Evolutionary conservation across 208 protist species (phyloP), one percentile per base, ranked within the genome.

Genomic region (Wallacemonas sp.): DNA sequence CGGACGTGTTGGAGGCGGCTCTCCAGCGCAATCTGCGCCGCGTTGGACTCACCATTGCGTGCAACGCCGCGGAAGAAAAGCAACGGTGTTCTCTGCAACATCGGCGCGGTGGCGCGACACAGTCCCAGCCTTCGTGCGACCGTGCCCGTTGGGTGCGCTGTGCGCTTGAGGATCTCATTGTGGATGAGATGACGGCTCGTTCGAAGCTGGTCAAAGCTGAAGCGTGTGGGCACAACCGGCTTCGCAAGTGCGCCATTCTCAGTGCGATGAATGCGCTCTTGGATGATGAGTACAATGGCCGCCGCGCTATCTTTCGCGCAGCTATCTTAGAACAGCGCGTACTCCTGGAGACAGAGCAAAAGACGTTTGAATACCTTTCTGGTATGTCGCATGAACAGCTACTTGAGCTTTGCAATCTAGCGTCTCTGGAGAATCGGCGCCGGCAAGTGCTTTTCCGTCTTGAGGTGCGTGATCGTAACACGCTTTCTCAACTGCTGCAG

Each of bases 221-320:
- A 39, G 12, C 19, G 14, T 31, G 51, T 9, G 30, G 41, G 17
- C 14, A 6, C 14, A 22, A 26, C 11, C 51, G 28, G 3, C 14
- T 58, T 8, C 30, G 12, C n/a, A 39, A 39, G 11, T 31, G 33
- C 6, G 26, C 12, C 5, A 4, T 9, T 11, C 51, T 58, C 14
- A 58, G 19, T 19, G 8, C 8, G 30, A 39, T 39, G 30, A 58
- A 58, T 31, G 27, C 28, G n/a, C n/a, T 70, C 1, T 36, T 56
- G 14, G 68, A 77, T 54, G 42, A 44, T 0, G 79, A 84, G 61
- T 84, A 78, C 51, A 26, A 44, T 28, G 33, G 34, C 22, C 60
- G 79, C 31, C 39, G 62, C 12, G 22, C 30, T 8, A 69, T 85
- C 38, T 85, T 77, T 65, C 58, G 70, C 19, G 60, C 64, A 17